Percentiles rank a stretch among this genome's conserved stretches.
Evolutionary conservation across 2,329 filamentous ascomycete genomes (phyloP).

Genomic region (Byssoonygena ceratinophila): DNA sequence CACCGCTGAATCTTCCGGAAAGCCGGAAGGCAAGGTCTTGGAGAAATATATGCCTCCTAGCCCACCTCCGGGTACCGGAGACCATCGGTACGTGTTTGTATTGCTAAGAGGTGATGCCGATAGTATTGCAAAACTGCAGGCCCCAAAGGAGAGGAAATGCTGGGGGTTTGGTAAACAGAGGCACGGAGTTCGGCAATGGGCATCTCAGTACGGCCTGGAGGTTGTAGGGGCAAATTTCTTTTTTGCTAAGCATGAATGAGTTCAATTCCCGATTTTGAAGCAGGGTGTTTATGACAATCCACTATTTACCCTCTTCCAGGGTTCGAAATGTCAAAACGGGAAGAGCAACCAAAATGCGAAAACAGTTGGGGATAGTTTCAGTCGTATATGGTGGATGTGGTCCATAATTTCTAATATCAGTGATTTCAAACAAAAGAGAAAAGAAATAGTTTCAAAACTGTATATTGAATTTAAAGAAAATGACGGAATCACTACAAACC

Average conservation of each 20-base stretch:
- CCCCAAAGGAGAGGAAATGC: conserved; percentile 42
- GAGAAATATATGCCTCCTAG: conserved; percentile 43
- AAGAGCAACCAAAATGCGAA: too few species aligned
- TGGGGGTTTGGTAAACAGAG: conserved; percentile 45
- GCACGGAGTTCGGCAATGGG: conserved; percentile 31
- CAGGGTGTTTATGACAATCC: too few species aligned
- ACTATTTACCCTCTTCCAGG: too few species aligned
- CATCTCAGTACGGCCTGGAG: conserved; percentile 23
- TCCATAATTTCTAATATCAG: too few species aligned
- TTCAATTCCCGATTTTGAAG: not conserved
- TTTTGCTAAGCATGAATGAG: conserved; percentile 20
- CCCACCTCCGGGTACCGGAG: conserved; percentile 46
- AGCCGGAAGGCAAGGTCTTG: conserved; percentile 8
- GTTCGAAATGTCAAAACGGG: too few species aligned
- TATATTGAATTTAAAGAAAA: not conserved
- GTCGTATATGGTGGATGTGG: too few species aligned
- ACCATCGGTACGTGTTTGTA: conserved; percentile 49
- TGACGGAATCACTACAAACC: not conserved
- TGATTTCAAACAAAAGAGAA: too few species aligned
- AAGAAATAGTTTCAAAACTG: not conserved
- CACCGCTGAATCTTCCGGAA: not conserved
- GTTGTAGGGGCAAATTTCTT: conserved; percentile 26
- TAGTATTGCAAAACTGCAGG: conserved; percentile 28
- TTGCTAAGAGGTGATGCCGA: conserved; percentile 36
- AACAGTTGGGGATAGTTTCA: too few species aligned